These are phyloP conservation scores for Claviceps monticola DNA, from an alignment of 2,329 filamentous ascomycete genomes.

Conservation along the genomic window DNA sequence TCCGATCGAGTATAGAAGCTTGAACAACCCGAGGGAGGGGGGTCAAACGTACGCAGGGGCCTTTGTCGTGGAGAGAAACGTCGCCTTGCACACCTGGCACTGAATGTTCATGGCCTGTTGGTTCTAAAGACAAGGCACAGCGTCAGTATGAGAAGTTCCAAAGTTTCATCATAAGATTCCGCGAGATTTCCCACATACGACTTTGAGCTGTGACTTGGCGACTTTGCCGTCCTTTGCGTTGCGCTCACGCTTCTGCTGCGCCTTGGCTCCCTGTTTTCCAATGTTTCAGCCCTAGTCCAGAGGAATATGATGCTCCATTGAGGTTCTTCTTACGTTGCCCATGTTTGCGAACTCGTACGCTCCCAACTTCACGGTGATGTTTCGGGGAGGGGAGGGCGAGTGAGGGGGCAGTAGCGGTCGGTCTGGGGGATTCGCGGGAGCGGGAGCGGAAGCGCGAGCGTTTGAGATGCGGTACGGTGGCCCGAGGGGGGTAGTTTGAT, in stretches of 20 bases:
- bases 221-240: conserved; percentile 45
- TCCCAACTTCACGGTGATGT: not conserved
- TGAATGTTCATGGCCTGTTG: conserved; percentile 61
- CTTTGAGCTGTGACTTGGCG: conserved; percentile 56
- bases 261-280: conserved; percentile 43
- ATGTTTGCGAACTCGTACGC: not conserved
- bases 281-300: not conserved
- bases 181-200: conserved; percentile 30
- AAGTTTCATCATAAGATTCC: not conserved
- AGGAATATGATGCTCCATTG: not conserved
- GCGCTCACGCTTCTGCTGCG: conserved; percentile 60
- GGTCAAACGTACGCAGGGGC: conserved; percentile 45
- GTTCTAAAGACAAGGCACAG: conserved; percentile 38
- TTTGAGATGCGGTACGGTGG: too few species aligned
- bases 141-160: not conserved
- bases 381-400: not conserved
- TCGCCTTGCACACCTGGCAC: conserved; percentile 63
- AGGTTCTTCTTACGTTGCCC: conserved; percentile 2
- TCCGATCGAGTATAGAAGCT: not conserved
- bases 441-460: not conserved
- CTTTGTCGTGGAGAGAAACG: conserved; percentile 66
- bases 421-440: not conserved
- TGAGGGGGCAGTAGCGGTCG: not conserved
- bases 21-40: too few species aligned
- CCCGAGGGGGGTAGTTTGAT: too few species aligned